These are phyloP conservation scores for Cicer judaicum DNA, from an alignment of 306 rosid species.

Conservation along the genomic window DNA sequence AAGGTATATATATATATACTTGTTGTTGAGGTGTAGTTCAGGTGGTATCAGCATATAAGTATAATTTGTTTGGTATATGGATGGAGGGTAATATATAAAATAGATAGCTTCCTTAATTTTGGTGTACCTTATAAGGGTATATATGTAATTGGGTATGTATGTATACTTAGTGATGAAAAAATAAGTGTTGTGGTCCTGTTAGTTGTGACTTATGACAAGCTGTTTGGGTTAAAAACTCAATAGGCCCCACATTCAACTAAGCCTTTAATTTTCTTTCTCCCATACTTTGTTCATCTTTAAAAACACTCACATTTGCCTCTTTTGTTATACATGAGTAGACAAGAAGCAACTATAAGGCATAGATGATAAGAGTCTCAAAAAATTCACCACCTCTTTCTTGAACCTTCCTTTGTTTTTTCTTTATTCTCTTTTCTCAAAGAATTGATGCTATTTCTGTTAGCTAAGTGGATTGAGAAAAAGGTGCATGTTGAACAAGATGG, in stretches of 20 bases:
- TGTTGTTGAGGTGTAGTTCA: constrained; percentile 31
- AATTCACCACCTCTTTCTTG: constrained; percentile 47
- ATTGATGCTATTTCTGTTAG: neutral
- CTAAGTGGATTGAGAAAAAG: constrained; percentile 33
- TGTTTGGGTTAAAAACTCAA: constrained; percentile 57
- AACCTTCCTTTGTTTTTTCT: constrained; percentile 4
- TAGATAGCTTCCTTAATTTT: constrained; percentile 30
- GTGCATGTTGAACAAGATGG: constrained; percentile 93
- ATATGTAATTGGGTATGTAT: constrained; percentile 32
- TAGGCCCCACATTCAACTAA: constrained; percentile 66
- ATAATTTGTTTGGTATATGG: constrained; percentile 3
- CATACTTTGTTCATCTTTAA: constrained; percentile 48
- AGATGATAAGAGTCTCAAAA: constrained; percentile 42
- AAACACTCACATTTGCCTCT: constrained; percentile 51
- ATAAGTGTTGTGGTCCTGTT: constrained; percentile 62
- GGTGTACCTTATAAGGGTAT: constrained; percentile 38
- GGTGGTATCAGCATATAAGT: constrained; percentile 34
- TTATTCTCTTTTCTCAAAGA: constrained; percentile 24
- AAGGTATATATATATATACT: neutral
- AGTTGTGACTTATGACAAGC: constrained; percentile 55
- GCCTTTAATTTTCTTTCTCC: constrained; percentile 49
- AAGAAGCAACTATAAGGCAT: constrained; percentile 33
- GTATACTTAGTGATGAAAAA: constrained; percentile 29
- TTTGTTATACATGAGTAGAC: constrained; percentile 54
- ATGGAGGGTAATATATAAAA: constrained; percentile 1